Evolutionary conservation across 2,329 filamentous ascomycete genomes (phyloP), one percentile per base, ranked within the genome.

Genomic region (Fusarium mexicanum): DNA sequence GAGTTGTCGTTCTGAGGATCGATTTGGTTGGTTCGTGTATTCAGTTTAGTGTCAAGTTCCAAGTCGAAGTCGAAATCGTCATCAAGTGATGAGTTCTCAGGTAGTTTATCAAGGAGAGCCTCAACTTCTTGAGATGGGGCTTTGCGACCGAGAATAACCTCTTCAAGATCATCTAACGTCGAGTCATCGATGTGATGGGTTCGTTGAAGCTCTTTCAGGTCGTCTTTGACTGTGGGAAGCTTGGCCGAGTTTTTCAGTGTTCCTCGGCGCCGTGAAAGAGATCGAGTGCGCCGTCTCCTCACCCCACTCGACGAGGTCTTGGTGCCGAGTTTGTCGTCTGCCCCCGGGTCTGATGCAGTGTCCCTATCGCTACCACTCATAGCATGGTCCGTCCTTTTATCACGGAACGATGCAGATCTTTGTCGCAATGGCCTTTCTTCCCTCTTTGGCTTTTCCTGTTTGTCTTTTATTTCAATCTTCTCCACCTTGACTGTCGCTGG

Each of bases 111-210:
- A 12, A 79, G 67, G 20, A 81, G 69, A 22, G 67, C 73, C 43
- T 78, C 73, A 18, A 80, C 64, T 44, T 75, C 74, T 13, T 74
- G 74, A 13, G 76, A 76, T 17, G 76, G 72, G 10, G 79, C 71
- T 64, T 82, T 83, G 58, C 81, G 81, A n/a, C 82, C 82, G 37
- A 80, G 78, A 33, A 90, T 76, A 44, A 90, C 81, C 35, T 87
- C 86, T 64, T 87, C 87, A 37, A 90, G 82, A 69, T 90, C 87
- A 54, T 91, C 89, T n/a, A 90, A 79, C 1, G 88, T 90, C 3
- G 87, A 89, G 74, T 91, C 89, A 24, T 91, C 88, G 33, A 90
- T 86, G 61, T 89, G 84, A 74, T 90, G 85, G 50, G 81, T 82
- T 22, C 84, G 84, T 70, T 88, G 84, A 51, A 91, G 86, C 58